Percentiles rank a stretch among this genome's conserved stretches.
Evolutionary conservation across 2,329 filamentous ascomycete genomes (phyloP).

Genomic region (Macroventuria anomochaeta): DNA sequence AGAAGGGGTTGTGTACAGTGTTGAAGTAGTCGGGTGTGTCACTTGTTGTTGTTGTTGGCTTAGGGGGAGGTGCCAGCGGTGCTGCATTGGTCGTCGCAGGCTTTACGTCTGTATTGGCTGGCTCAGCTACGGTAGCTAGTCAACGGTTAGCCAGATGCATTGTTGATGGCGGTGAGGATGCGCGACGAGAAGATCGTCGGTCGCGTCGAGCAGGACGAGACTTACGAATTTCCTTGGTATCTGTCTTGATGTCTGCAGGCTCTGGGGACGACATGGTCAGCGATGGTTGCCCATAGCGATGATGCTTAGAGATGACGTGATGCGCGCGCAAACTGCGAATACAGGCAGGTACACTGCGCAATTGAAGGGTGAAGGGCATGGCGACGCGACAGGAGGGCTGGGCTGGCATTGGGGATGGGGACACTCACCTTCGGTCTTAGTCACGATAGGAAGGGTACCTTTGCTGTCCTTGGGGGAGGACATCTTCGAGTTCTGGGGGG

Average conservation of each 20-base stretch:
- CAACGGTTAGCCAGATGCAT: conserved; percentile 25
- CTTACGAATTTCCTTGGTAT: conserved; percentile 17
- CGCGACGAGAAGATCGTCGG: conserved; percentile 3
- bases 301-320: conserved; percentile 19
- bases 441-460: conserved; percentile 39
- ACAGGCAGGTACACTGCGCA: conserved; percentile 2
- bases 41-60: conserved; percentile 51
- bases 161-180: conserved; percentile 5
- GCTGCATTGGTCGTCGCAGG: conserved; percentile 51
- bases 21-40: conserved; percentile 61
- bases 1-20: conserved; percentile 61
- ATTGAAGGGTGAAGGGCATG: background rate
- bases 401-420: conserved; percentile 2
- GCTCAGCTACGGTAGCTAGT: conserved; percentile 32
- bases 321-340: conserved; percentile 19
- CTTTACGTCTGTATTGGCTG: conserved; percentile 35
- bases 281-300: conserved; percentile 19
- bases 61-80: conserved; percentile 61
- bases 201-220: conserved; percentile 4
- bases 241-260: conserved; percentile 29
- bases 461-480: conserved; percentile 49
- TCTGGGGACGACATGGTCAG: conserved; percentile 34
- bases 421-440: conserved; percentile 47
- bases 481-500: conserved; percentile 48
- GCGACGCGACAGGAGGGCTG: conserved; percentile 9